Evolutionary conservation across 2,329 filamentous ascomycete genomes (phyloP), one percentile per base, ranked within the genome.

Genomic region (Lachnellula occidentalis): DNA sequence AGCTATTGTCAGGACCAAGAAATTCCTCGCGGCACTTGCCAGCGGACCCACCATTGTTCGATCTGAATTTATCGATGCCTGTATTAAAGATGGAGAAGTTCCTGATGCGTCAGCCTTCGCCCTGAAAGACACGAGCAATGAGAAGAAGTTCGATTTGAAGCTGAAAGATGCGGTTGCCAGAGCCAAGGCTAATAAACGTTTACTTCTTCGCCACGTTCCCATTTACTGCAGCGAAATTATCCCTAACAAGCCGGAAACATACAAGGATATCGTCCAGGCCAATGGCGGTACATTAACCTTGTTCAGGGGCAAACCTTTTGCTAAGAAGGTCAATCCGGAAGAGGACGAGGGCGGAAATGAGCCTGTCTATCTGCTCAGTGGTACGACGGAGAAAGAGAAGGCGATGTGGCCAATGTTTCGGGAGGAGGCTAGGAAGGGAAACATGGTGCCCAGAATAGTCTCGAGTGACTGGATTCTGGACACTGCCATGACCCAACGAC

Each of bases 1-100:
- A 1, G 81, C 84, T 42, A 83, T 97, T 58, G 82, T 96, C 34
- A 87, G 94, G 37, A 99, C 94, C 0, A 85, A 90, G 69, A 99
- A 99, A 68, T 99, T 99, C 68, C 85, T 97, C 48, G 87, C 86
- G 58, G 90, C 91, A 12, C 75, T 99, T 27, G 91, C 94, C 17
- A 85, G 83, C 56, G 91, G 88, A 0, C 90, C 91, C 0, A 79
- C 81, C 1, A 81, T 97, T 43, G 80, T 97, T 51, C 85, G 84
- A 45, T 87, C 86, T 0, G 78, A 81, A 8, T 99, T 90, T 70
- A 82, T 99, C 54, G 88, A 92, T 53, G 77, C 81, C 22, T 90
- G 87, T 46, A 76, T 97, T 11, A 82, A 88, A 45, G 76, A 82
- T 34, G 82, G 87, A 58, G 77, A 83, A 64, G 68, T 88, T 8